phyloP scores from a whole-genome alignment of 139 green algal genomes.

The Trebouxia sp. region DNA sequence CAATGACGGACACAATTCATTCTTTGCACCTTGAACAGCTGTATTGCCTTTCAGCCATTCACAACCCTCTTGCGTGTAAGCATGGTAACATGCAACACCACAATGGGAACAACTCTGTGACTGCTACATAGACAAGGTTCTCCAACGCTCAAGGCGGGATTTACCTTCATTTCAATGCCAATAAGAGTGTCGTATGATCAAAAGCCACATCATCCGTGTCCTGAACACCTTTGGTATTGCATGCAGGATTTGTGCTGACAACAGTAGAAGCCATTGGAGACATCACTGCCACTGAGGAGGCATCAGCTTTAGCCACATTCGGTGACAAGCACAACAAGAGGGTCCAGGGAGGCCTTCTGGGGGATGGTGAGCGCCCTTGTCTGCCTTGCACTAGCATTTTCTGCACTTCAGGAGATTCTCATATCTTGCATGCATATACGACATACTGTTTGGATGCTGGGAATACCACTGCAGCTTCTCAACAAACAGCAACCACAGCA shows the following conservation, averaged over 20 bases:
- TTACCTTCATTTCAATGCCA: neutral
- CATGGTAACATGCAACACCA: no score
- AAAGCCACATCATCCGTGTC: no score
- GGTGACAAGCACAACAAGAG: constrained; percentile 40
- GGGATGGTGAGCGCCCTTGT: constrained; percentile 46
- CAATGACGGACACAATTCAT: no score
- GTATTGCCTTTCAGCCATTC: no score
- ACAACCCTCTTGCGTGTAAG: no score
- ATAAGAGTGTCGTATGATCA: neutral
- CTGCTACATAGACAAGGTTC: neutral
- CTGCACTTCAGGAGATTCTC: neutral
- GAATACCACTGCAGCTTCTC: no score
- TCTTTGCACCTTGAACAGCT: no score
- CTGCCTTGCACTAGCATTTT: neutral
- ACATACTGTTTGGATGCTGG: neutral
- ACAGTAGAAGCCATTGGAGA: constrained; percentile 53
- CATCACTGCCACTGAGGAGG: constrained; percentile 73
- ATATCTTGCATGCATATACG: no score
- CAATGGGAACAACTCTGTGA: no score
- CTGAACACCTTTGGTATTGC: no score
- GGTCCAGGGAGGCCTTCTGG: constrained; percentile 69
- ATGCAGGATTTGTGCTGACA: constrained; percentile 16
- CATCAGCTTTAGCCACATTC: constrained; percentile 43
- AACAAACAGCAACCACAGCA: neutral
- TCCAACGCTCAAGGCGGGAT: no score